These are phyloP conservation scores for Saururus chinensis DNA, from an alignment of 164 flowering plant genomes.

Conservation along the genomic window DNA sequence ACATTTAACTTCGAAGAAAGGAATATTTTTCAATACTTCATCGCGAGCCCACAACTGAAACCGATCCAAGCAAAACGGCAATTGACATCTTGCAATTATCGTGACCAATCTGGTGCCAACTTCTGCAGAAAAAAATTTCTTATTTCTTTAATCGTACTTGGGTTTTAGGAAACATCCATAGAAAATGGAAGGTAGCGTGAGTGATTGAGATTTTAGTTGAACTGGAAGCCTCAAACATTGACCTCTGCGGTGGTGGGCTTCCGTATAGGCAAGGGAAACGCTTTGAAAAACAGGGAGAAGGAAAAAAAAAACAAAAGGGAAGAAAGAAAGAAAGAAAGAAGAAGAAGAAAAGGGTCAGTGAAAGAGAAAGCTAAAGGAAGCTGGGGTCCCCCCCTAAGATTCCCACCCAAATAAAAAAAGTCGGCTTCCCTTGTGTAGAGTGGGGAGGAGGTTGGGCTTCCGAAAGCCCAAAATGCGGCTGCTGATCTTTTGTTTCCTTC, in stretches of 20 bases:
- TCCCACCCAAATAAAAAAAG: background rate
- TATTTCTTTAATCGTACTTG: background rate
- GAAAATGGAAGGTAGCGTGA: constrained; percentile 22
- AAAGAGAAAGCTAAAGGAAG: background rate
- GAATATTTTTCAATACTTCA: too few species aligned
- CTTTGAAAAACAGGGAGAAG: background rate
- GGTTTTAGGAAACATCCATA: background rate
- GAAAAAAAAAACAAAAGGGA: background rate
- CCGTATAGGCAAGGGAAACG: constrained; percentile 40
- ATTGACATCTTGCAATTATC: too few species aligned
- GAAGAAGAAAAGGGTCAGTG: background rate
- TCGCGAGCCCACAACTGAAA: too few species aligned
- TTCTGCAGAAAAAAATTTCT: background rate
- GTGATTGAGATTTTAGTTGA: constrained; percentile 22
- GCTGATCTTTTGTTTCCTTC: background rate
- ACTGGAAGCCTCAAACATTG: constrained; percentile 45
- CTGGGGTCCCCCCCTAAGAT: constrained; percentile 1
- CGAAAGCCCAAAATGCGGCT: constrained; percentile 29
- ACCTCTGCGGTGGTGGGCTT: constrained; percentile 23
- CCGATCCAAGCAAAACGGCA: too few species aligned
- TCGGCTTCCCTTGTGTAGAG: background rate
- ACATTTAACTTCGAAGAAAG: too few species aligned
- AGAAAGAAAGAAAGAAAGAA: background rate
- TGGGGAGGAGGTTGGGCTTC: background rate
- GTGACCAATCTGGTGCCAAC: background rate